Percentiles rank a stretch among this genome's conserved stretches.
These are phyloP conservation scores for Cryphonectria carpinicola DNA, from an alignment of 2,329 filamentous ascomycete species.

Conservation along the genomic window DNA sequence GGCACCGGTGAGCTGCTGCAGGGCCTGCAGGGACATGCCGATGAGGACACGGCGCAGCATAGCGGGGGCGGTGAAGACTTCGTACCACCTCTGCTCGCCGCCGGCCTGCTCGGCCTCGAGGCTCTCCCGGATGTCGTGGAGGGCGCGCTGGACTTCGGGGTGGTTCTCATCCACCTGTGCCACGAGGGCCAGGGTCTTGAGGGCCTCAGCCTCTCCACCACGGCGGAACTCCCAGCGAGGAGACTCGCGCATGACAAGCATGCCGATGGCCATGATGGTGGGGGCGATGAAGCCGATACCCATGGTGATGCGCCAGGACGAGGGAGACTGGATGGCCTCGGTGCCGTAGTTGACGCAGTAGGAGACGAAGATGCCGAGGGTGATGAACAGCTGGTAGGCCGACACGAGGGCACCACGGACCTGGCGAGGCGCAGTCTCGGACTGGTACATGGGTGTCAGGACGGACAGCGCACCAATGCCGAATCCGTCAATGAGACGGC, in stretches of 20 bases:
- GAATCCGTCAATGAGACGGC: constrained; percentile 68
- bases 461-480: constrained; percentile 70
- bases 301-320: constrained; percentile 67
- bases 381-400: constrained; percentile 40
- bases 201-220: constrained; percentile 26
- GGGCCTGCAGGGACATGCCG: constrained; percentile 65
- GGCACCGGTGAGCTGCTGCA: constrained; percentile 70
- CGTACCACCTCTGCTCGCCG: constrained; percentile 29
- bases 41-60: constrained; percentile 67
- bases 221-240: constrained; percentile 50
- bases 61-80: constrained; percentile 47
- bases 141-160: constrained; percentile 26
- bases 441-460: constrained; percentile 69
- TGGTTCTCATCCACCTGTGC: constrained; percentile 17
- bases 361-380: constrained; percentile 32
- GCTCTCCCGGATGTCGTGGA: constrained; percentile 28
- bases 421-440: constrained; percentile 63
- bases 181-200: constrained; percentile 28
- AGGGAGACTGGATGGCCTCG: constrained; percentile 45
- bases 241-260: constrained; percentile 59
- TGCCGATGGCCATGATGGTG: constrained; percentile 55
- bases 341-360: constrained; percentile 59
- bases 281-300: constrained; percentile 58
- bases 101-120: constrained; percentile 29
- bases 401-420: constrained; percentile 48